Percentiles rank a stretch among this genome's conserved stretches.
These are phyloP conservation scores for Podospora sp. DNA, from an alignment of 495 filamentous ascomycete genomes.

Conservation along the genomic window DNA sequence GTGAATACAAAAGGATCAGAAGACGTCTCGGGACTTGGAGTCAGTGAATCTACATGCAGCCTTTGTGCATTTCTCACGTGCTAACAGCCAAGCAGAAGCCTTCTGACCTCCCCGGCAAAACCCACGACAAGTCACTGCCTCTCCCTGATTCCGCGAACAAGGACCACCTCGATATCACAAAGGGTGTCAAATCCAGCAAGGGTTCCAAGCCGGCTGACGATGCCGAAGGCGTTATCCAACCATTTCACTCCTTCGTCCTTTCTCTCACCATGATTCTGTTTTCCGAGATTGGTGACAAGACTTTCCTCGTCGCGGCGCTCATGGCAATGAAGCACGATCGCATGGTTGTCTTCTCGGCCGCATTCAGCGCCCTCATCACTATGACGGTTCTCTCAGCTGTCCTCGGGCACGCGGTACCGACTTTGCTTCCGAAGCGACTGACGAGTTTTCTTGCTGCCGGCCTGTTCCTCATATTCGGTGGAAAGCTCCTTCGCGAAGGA, in stretches of 20 bases:
- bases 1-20: conserved; percentile 38
- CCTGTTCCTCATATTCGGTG: conserved; percentile 88
- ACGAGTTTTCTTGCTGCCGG: conserved; percentile 83
- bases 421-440: conserved; percentile 82
- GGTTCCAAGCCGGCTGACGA: conserved; percentile 43
- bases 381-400: conserved; percentile 98
- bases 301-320: conserved; percentile 92
- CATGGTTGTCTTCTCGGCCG: conserved; percentile 88
- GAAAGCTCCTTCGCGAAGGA: conserved; percentile 82
- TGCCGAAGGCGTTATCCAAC: conserved; percentile 70
- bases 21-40: conserved; percentile 67
- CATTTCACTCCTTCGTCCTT: conserved; percentile 88
- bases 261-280: conserved; percentile 97
- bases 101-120: conserved; percentile 73
- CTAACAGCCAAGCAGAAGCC: conserved; percentile 65
- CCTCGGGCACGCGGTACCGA: conserved; percentile 91
- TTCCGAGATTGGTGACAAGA: conserved; percentile 98
- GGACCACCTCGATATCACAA: conserved; percentile 67
- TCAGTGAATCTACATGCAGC: conserved; percentile 37
- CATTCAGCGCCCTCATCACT: conserved; percentile 83
- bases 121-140: conserved; percentile 76
- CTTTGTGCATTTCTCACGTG: conserved; percentile 14
- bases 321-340: conserved; percentile 99
- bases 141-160: conserved; percentile 67
- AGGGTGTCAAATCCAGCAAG: conserved; percentile 41